A percentile compares a stretch with the other conserved stretches of the same genome.
Evolutionary conservation across 345 rosid species (phyloP).

Genomic region (Gossypium ekmanianum): DNA sequence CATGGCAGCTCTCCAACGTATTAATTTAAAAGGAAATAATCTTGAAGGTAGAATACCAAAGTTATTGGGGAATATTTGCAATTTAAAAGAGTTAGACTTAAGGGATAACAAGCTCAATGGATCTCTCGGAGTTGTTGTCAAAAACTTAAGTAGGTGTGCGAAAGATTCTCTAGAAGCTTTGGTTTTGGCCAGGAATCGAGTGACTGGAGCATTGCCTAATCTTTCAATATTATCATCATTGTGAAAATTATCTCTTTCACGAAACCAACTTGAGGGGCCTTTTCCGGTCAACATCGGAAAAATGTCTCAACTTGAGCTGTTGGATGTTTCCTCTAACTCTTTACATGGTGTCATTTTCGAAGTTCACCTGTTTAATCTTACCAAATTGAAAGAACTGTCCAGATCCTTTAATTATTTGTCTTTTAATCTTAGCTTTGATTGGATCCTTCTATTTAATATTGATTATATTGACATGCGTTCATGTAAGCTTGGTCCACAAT

Average conservation of each 20-base stretch:
- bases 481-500: background rate
- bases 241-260: background rate
- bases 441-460: conserved; percentile 9
- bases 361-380: conserved; percentile 11
- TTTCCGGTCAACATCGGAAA: background rate
- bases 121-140: background rate
- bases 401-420: background rate
- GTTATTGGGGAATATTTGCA: conserved; percentile 18
- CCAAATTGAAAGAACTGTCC: background rate
- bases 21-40: background rate
- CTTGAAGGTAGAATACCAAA: conserved; percentile 14
- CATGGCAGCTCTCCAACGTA: background rate
- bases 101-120: background rate
- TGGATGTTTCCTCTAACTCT: background rate
- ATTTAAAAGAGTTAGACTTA: conserved; percentile 1
- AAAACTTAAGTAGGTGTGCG: conserved; percentile 10
- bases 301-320: conserved; percentile 13
- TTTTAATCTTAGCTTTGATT: conserved; percentile 1
- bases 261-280: background rate
- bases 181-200: background rate
- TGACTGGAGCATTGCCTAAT: background rate
- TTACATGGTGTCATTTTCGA: conserved; percentile 11
- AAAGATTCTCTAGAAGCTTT: background rate
- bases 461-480: background rate
- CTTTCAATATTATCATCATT: background rate